Percentiles rank a stretch among this genome's conserved stretches.
Conservation (phyloP, 129 eudicot genomes). For the Helichrysum umbraculigerum region DNA sequence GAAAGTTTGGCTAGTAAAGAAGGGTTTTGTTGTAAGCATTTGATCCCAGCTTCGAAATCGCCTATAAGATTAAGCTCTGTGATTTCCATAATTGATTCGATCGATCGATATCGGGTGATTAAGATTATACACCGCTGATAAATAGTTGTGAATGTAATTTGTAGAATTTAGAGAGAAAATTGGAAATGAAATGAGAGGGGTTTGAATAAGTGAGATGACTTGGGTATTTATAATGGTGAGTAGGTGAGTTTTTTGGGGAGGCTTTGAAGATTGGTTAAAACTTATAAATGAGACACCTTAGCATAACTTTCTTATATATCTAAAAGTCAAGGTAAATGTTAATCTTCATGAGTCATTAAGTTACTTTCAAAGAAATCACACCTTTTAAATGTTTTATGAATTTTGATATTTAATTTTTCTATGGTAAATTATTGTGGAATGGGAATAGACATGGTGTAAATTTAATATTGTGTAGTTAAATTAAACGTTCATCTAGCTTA, state of each 20-base stretch:
- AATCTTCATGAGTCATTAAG: not conserved
- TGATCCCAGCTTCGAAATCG: conserved; percentile 70
- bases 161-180: not conserved
- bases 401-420: not conserved
- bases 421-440: too few species aligned
- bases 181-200: conserved; percentile 21
- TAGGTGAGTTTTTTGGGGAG: conserved; percentile 8
- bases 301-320: conserved; percentile 2
- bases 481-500: too few species aligned
- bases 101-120: not conserved
- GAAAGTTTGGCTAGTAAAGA: conserved; percentile 48
- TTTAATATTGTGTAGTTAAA: too few species aligned
- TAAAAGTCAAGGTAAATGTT: conserved; percentile 1
- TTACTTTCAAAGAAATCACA: not conserved
- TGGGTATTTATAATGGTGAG: conserved; percentile 41
- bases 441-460: too few species aligned
- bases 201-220: conserved; percentile 11
- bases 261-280: conserved; percentile 26
- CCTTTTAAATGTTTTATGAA: not conserved
- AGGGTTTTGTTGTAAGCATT: conserved; percentile 67
- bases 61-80: conserved; percentile 58
- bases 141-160: not conserved
- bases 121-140: not conserved
- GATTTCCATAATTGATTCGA: conserved; percentile 44
- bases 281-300: not conserved